A percentile compares a stretch with the other conserved stretches of the same genome.
These are phyloP conservation scores for Hemileia vastatrix DNA, from an alignment of 1,284 basidiomycete species.

Conservation along the genomic window DNA sequence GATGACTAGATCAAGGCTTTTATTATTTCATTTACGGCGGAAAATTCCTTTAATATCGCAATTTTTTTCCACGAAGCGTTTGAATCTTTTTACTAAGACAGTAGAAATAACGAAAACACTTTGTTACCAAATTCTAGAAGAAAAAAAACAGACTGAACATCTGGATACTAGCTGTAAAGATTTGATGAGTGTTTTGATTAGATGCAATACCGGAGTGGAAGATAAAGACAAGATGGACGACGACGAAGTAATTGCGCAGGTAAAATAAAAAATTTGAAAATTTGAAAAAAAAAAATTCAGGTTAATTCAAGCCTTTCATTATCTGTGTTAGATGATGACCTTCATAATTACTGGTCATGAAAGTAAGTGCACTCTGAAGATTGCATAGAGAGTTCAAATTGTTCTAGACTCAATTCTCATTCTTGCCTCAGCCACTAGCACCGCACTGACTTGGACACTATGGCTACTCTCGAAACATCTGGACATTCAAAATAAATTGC, in stretches of 20 bases:
- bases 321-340: constrained; percentile 30
- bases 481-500: constrained; percentile 53
- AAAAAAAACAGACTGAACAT: constrained; percentile 2
- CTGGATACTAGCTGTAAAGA: constrained; percentile 18
- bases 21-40: too few species aligned
- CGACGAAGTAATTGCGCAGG: constrained; percentile 5
- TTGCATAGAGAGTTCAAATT: neutral
- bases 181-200: constrained; percentile 13
- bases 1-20: too few species aligned
- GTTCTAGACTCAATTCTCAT: neutral
- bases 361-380: constrained; percentile 5
- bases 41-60: too few species aligned
- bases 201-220: constrained; percentile 8
- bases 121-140: too few species aligned
- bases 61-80: too few species aligned
- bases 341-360: constrained; percentile 36
- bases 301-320: constrained; percentile 22
- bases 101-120: too few species aligned
- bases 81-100: too few species aligned
- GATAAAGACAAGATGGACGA: neutral
- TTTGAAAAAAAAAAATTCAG: constrained; percentile 25
- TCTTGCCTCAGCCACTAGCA: constrained; percentile 50
- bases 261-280: constrained; percentile 15
- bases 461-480: constrained; percentile 56
- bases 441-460: constrained; percentile 62